Conservation (phyloP, 257 asterid species). For the Solanum chiquidenum region DNA sequence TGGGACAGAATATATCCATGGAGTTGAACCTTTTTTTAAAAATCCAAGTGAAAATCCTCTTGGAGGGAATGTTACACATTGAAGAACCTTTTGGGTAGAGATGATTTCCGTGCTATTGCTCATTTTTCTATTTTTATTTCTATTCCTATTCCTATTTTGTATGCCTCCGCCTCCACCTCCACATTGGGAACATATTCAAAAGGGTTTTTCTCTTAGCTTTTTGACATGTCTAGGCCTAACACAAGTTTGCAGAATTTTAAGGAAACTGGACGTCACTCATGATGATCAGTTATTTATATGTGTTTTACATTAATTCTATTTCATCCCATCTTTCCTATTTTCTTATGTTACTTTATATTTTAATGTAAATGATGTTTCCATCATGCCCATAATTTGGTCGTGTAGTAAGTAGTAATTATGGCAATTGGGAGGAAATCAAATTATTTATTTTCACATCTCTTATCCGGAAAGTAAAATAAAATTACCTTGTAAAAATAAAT, state of each 20-base stretch:
- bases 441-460: too few species aligned
- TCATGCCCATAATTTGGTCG: too few species aligned
- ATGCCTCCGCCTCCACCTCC: too few species aligned
- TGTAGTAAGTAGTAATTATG: too few species aligned
- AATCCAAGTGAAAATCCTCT: conserved; percentile 1
- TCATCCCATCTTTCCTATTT: too few species aligned
- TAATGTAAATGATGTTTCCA: too few species aligned
- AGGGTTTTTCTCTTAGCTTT: not conserved
- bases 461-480: too few species aligned
- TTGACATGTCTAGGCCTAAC: not conserved
- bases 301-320: not conserved
- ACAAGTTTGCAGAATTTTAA: not conserved
- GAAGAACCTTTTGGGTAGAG: not conserved
- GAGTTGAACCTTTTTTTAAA: not conserved
- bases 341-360: too few species aligned
- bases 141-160: too few species aligned
- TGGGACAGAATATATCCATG: conserved; percentile 8
- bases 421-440: too few species aligned
- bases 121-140: not conserved
- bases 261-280: not conserved
- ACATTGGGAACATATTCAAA: not conserved
- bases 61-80: not conserved
- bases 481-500: too few species aligned
- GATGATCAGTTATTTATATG: not conserved
- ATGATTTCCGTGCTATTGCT: not conserved